Base-by-base conservation (phyloP, 345 rosid species). In the Pseudoturritis turrita region DNA sequence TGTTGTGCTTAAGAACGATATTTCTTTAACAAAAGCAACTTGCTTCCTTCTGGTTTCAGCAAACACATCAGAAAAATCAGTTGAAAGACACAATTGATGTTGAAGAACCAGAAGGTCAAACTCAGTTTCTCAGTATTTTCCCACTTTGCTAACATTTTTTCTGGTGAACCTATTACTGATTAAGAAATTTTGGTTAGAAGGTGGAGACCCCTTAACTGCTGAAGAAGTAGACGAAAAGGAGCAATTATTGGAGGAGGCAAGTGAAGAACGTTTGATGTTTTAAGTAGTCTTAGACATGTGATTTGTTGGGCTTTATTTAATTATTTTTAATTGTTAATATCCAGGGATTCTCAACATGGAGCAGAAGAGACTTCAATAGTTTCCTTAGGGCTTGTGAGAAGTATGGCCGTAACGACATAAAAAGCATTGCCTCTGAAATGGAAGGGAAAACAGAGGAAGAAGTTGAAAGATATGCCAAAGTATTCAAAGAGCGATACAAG, bases 311-410 rank as follows among this genome's bases (percentile, higher is more conserved):
- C 9, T 70, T 23, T 60, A 44, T 68, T 14, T 59, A 51, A 40
- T 50, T 49, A n/a, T 72, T 68, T 46, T 44, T 41, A 54, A 45
- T 57, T 60, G 52, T 55, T 50, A 18, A 60, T 21, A 17, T 59
- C 49, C 73, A 96, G 99, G 99, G 98, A 18, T 92, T 96, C 86
- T 96, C 99, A 39, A 77, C 98, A n/a, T 92, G 99, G 98, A 92
- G 94, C 79, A 84, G 96, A 83, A 88, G 92, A 84, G 99, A 96
- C 78, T 96, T 96, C 70, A 96, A 92, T 76, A 79, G 89, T 35
- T 96, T 95, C 65, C 89, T 88, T 9, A 76, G 98, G 82, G 98
- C 99, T 33, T 92, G 99, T 78, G 98, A 95, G 86, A 95, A 88
- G 83, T 95, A 95, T 85, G 99, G 99, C n/a, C 85, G 99, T 6